A percentile compares a stretch with the other conserved stretches of the same genome.
These are phyloP conservation scores for Alternaria arbusti DNA, from an alignment of 2,329 filamentous ascomycete genomes.

Conservation along the genomic window DNA sequence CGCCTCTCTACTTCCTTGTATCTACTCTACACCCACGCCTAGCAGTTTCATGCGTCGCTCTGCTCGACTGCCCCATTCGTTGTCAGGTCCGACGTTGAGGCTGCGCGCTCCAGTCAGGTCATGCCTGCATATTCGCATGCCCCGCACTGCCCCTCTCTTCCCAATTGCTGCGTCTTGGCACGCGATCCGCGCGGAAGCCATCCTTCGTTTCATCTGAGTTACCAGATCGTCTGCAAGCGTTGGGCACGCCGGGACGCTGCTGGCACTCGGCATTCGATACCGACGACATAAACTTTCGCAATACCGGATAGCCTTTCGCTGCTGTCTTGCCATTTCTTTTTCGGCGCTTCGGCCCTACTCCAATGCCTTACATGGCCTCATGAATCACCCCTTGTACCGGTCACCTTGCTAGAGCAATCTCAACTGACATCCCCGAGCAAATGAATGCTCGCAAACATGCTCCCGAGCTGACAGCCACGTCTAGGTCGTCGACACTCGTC, in stretches of 20 bases:
- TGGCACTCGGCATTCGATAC: constrained; percentile 5
- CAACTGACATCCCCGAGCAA: constrained; percentile 19
- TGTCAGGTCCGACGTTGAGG: constrained; percentile 22
- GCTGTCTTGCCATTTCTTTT: constrained; percentile 20
- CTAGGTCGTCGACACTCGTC: constrained; percentile 81
- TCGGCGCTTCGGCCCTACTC: constrained; percentile 17
- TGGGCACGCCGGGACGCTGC: not conserved
- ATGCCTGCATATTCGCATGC: constrained; percentile 26
- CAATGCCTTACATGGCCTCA: constrained; percentile 13
- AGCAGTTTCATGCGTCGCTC: constrained; percentile 10
- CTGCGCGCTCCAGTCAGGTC: constrained; percentile 19
- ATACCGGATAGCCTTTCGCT: not conserved
- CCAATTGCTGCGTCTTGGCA: constrained; percentile 18
- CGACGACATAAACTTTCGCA: not conserved
- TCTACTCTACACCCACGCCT: constrained; percentile 7
- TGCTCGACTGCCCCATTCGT: constrained; percentile 15
- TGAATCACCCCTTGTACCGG: constrained; percentile 23
- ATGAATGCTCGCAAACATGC: constrained; percentile 18
- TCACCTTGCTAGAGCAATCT: constrained; percentile 9
- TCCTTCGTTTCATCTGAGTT: constrained; percentile 10
- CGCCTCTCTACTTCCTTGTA: constrained; percentile 15
- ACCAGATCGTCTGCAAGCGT: constrained; percentile 16
- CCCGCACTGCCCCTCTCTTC: constrained; percentile 28
- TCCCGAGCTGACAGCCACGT: constrained; percentile 27
- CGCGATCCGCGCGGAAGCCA: constrained; percentile 11